These are phyloP conservation scores for Pestalotiopsis sp. DNA, from an alignment of 2,329 filamentous ascomycete genomes.

Conservation along the genomic window DNA sequence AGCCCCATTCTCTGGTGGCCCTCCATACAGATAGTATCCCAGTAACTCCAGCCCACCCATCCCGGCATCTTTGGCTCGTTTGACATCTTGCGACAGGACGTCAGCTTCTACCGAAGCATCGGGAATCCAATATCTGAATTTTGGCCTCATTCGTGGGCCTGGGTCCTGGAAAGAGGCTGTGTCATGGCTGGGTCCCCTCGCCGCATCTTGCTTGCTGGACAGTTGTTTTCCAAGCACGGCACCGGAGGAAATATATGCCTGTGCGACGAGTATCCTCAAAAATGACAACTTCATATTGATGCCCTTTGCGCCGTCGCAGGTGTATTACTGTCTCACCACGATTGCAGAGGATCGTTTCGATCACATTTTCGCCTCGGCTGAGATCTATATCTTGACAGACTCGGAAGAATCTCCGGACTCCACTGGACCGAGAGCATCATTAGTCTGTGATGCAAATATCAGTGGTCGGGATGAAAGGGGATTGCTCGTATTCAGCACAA, in stretches of 20 bases:
- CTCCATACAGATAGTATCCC: background rate
- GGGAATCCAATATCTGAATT: background rate
- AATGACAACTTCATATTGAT: background rate
- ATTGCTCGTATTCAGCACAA: background rate
- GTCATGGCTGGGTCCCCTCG: background rate
- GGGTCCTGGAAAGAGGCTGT: background rate
- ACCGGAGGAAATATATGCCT: background rate
- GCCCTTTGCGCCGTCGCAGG: background rate
- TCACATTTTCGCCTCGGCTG: background rate
- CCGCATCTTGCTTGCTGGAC: background rate
- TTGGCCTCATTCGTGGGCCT: background rate
- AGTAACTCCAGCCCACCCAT: background rate
- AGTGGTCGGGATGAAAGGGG: background rate
- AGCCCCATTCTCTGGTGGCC: background rate
- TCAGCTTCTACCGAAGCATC: background rate
- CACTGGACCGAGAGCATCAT: background rate
- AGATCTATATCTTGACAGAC: background rate
- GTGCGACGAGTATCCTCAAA: background rate
- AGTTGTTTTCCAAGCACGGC: background rate
- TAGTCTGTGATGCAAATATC: background rate
- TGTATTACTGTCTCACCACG: background rate
- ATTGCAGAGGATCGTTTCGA: background rate
- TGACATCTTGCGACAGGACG: background rate
- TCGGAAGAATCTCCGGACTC: background rate
- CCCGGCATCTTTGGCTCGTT: background rate